Percentiles rank a stretch among this genome's conserved stretches.
These are phyloP conservation scores for Bolboschoenoplectus hybrid DNA, from an alignment of 202 grass and related monocot genomes.

Conservation along the genomic window DNA sequence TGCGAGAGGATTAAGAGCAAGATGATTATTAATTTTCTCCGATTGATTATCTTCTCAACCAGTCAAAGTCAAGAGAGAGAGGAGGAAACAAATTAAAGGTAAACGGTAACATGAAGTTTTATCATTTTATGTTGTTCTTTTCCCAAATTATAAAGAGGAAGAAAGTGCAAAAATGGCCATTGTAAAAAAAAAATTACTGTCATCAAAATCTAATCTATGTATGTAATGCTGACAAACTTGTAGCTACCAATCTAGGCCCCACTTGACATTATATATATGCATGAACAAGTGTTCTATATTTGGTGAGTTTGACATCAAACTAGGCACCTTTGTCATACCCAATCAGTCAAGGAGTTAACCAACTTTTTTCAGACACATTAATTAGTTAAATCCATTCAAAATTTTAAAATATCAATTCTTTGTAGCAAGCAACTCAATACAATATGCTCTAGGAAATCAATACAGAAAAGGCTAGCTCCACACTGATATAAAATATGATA, in stretches of 20 bases:
- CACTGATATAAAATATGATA: not conserved
- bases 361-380: not conserved
- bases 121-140: too few relatives aligned
- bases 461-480: not conserved
- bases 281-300: not conserved
- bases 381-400: conserved; percentile 1
- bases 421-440: not conserved
- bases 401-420: not conserved
- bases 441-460: not conserved
- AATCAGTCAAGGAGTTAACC: not conserved
- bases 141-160: too few relatives aligned
- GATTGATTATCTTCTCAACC: too few relatives aligned
- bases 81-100: too few relatives aligned
- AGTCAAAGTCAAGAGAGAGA: too few relatives aligned
- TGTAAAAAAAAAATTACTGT: not conserved
- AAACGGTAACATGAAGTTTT: too few relatives aligned
- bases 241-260: too few relatives aligned
- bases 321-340: not conserved
- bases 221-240: too few relatives aligned
- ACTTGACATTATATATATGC: not conserved
- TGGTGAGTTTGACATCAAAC: not conserved
- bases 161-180: too few relatives aligned
- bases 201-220: not conserved
- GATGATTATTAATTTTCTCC: too few relatives aligned
- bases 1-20: too few relatives aligned